These are phyloP conservation scores for Ceratobasidium sp. DNA, from an alignment of 1,284 basidiomycete genomes.

Conservation along the genomic window DNA sequence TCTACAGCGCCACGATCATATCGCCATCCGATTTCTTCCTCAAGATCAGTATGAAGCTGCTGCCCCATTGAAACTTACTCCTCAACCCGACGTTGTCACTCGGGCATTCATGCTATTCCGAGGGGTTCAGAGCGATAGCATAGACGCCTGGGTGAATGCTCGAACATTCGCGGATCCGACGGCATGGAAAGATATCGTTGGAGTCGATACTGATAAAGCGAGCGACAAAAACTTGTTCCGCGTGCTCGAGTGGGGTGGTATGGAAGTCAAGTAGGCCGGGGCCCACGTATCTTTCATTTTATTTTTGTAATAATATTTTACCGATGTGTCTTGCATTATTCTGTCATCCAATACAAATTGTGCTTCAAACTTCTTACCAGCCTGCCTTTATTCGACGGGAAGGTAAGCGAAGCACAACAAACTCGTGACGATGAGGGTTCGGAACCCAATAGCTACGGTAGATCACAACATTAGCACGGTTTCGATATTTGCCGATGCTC, in stretches of 20 bases:
- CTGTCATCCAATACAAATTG: too few relatives aligned
- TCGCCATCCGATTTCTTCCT: slow-evolving; percentile 58
- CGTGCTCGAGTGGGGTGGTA: slow-evolving; percentile 54
- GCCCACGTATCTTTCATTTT: too few relatives aligned
- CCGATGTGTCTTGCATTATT: too few relatives aligned
- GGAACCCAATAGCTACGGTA: too few relatives aligned
- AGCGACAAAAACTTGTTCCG: slow-evolving; percentile 47
- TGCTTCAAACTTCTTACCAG: too few relatives aligned
- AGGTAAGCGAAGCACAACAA: too few relatives aligned
- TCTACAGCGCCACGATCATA: slow-evolving; percentile 50
- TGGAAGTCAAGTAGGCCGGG: slow-evolving; percentile 46
- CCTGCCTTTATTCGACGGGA: too few relatives aligned
- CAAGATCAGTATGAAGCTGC: slow-evolving; percentile 54
- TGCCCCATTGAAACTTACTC: slow-evolving; percentile 52
- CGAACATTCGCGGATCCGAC: slow-evolving; percentile 40
- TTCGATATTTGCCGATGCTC: too few relatives aligned
- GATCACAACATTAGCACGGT: too few relatives aligned
- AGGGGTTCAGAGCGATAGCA: slow-evolving; percentile 48
- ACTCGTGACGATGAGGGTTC: too few relatives aligned
- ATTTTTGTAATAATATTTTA: too few relatives aligned
- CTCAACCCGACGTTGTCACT: slow-evolving; percentile 55
- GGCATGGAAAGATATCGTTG: slow-evolving; percentile 46
- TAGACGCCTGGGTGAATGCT: slow-evolving; percentile 45
- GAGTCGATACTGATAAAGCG: slow-evolving; percentile 45
- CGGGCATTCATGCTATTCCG: slow-evolving; percentile 59